Conservation (phyloP, 1,139 yeast species). For the Hyphopichia khmerensis region DNA sequence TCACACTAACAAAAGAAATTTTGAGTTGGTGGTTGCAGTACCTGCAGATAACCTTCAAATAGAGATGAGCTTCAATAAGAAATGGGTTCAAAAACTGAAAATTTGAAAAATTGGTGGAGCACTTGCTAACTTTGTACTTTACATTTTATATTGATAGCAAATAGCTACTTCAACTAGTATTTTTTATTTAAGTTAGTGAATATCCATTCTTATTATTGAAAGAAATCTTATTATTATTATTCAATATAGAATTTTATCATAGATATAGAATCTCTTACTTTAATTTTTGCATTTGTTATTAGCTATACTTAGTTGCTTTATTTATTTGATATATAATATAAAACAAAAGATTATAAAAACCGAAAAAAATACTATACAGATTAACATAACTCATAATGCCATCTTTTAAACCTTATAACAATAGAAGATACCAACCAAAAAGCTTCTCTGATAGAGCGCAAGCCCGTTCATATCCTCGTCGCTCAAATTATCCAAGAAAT, state of each 20-base stretch:
- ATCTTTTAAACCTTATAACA: slow-evolving; percentile 10
- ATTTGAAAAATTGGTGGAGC: not conserved
- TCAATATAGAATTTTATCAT: no score
- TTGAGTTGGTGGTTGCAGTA: not conserved
- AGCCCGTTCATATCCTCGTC: not conserved
- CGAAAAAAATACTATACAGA: no score
- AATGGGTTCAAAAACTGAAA: not conserved
- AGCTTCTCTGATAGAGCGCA: not conserved
- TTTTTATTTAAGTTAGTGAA: not conserved
- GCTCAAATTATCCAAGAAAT: not conserved
- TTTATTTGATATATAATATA: no score
- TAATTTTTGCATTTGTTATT: no score
- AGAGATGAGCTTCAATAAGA: not conserved
- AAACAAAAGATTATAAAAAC: no score
- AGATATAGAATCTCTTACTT: no score
- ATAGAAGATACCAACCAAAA: not conserved
- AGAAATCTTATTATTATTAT: no score
- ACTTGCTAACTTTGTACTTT: not conserved
- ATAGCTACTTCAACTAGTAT: not conserved
- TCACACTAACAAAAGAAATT: not conserved
- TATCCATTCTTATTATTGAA: not conserved
- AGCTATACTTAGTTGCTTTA: no score
- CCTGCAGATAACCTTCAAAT: not conserved
- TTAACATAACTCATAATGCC: no score
- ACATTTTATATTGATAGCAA: no score